phyloP scores from a whole-genome alignment of 169 alveolate genomes.

The Neospora caninum region DNA sequence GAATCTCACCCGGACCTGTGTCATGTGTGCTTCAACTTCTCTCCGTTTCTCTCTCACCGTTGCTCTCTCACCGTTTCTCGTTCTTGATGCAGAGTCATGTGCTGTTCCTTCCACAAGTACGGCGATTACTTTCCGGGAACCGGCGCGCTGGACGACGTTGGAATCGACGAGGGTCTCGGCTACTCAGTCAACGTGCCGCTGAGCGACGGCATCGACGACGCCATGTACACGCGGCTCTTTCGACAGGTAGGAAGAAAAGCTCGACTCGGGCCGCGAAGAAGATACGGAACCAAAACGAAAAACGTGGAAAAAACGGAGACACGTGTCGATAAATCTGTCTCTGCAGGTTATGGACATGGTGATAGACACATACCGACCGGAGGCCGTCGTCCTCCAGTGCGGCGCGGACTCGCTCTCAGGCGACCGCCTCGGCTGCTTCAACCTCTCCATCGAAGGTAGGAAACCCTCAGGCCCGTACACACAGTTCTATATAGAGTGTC shows the following conservation, averaged over 20 bases:
- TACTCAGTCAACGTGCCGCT: conserved; percentile 98
- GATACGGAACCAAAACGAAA: too few relatives aligned
- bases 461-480: background rate
- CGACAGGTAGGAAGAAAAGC: conserved; percentile 58
- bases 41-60: background rate
- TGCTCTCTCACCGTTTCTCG: background rate
- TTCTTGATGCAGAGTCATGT: conserved; percentile 93
- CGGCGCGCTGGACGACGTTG: conserved; percentile 96
- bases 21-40: too few relatives aligned
- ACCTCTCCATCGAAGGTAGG: conserved; percentile 92
- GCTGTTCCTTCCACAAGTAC: conserved; percentile 97
- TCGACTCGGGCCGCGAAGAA: background rate
- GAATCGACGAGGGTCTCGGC: conserved; percentile 92
- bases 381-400: conserved; percentile 98
- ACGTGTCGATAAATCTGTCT: too few relatives aligned
- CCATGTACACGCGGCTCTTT: conserved; percentile 91
- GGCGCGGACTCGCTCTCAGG: conserved; percentile 99
- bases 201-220: conserved; percentile 97
- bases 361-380: conserved; percentile 95
- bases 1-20: too few relatives aligned
- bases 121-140: conserved; percentile 99
- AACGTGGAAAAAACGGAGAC: too few relatives aligned
- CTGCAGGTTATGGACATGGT: conserved; percentile 89
- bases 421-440: conserved; percentile 97
- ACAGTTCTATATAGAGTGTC: background rate